Evolutionary conservation across 2,329 filamentous ascomycete genomes (phyloP).

Genomic region (Colletotrichum echinochloae): DNA sequence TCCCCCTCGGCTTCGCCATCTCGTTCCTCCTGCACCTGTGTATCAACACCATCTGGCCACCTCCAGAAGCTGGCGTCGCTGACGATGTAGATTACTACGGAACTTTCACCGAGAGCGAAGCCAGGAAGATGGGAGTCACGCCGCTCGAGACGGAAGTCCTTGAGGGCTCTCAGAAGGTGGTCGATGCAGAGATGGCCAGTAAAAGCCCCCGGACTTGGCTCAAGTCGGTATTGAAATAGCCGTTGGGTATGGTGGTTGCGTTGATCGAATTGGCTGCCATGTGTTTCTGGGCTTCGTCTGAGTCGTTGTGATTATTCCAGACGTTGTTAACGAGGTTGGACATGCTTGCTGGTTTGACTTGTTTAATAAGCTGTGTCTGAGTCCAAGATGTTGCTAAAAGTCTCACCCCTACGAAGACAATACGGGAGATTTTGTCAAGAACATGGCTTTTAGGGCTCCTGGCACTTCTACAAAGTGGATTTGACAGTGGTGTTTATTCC

Average conservation of each 20-base stretch:
- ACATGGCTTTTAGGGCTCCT: not conserved
- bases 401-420: not conserved
- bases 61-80: conserved; percentile 7
- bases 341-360: not conserved
- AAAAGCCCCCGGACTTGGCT: conserved; percentile 3
- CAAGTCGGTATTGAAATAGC: conserved; percentile 6
- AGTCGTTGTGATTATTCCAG: too few relatives aligned
- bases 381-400: not conserved
- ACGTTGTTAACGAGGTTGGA: not conserved
- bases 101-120: conserved; percentile 34
- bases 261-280: not conserved
- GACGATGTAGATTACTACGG: conserved; percentile 35
- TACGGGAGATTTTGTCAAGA: too few relatives aligned
- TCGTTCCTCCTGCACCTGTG: conserved; percentile 29
- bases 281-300: too few relatives aligned
- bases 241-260: too few relatives aligned
- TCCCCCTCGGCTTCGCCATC: conserved; percentile 33
- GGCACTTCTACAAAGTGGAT: not conserved
- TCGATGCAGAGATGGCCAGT: not conserved
- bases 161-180: conserved; percentile 13
- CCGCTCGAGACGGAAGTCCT: conserved; percentile 16
- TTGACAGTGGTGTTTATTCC: not conserved
- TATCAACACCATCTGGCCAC: conserved; percentile 36
- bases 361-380: not conserved
- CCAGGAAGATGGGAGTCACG: conserved; percentile 20